Base-by-base conservation (phyloP, 768 basidiomycete genomes). In the Russula sp. region DNA sequence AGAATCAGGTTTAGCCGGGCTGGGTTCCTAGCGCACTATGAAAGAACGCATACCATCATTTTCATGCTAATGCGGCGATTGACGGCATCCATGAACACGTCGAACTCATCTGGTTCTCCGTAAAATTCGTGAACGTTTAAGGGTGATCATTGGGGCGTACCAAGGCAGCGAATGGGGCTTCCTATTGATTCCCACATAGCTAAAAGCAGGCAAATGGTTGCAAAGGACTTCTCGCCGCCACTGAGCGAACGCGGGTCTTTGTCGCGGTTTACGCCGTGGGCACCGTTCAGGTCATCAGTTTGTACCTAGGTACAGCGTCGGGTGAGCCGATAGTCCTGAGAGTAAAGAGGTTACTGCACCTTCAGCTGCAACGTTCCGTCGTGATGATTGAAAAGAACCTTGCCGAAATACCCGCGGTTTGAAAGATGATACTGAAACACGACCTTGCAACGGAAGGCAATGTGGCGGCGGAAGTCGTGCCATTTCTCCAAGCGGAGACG, bases 81-180 rank as follows among this genome's bases (percentile, higher is more conserved):
- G 62, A 93, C 86, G 27, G 91, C 91, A 71, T 95, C 93, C 91
- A 98, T 94, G 79, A 96, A 98, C 11, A 98, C 96, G 69, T 98
- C 96, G 71, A 97, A 99, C 73, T 99, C 97, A 70, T 99, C 97
- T 86, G 65, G 16, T 32, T 53, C 9, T 42, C 16, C 42, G 59
- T 54, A 27, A 63, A 61, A 4, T 67, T 35, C 53, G 18, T 54
- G 20, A 32, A 37, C 39, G 18, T 27, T 4, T 62, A 11, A 6
- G 49, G 39, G 51, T 1, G 9, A 5, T 10, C 13, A 51, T 45
- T 6, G 18, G 39, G 9, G 74, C 81, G 47, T 70, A 90, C 89
- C 89, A 27, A 98, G 84, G 70, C 96, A 98, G 62, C 97, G 80
- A 51, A 99, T 79, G 1, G 97, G 97, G 71, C 95, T 95, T 0